phyloP scores from a whole-genome alignment of 345 rosid species.

The Noccaea bulbosa region DNA sequence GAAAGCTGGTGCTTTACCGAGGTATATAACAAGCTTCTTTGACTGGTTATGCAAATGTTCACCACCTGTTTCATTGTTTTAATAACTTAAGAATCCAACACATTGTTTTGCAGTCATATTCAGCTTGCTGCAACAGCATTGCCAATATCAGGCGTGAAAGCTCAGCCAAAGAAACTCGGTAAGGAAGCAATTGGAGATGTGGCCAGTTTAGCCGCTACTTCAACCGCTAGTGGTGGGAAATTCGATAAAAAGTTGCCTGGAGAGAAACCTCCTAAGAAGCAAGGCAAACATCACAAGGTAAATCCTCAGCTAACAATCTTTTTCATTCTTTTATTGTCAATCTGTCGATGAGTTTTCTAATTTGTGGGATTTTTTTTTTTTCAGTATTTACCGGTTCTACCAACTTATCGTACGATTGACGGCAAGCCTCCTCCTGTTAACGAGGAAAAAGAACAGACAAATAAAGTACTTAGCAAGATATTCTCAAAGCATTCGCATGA shows the following conservation, averaged over 20 bases:
- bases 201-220: slow-evolving; percentile 85
- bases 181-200: slow-evolving; percentile 79
- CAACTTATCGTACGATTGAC: slow-evolving; percentile 57
- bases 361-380: slow-evolving; percentile 21
- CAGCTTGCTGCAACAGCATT: slow-evolving; percentile 86
- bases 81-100: slow-evolving; percentile 10
- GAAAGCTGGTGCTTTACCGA: slow-evolving; percentile 87
- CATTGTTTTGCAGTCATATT: slow-evolving; percentile 63
- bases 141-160: slow-evolving; percentile 82
- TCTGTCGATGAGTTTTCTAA: background rate
- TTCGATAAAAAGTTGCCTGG: slow-evolving; percentile 87
- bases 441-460: slow-evolving; percentile 79
- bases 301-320: background rate
- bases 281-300: slow-evolving; percentile 91
- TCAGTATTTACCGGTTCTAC: slow-evolving; percentile 85
- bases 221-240: slow-evolving; percentile 97
- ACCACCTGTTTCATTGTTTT: slow-evolving; percentile 11
- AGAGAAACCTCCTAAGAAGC: slow-evolving; percentile 78
- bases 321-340: background rate
- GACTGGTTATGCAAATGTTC: background rate
- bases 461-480: slow-evolving; percentile 75
- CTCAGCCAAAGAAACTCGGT: slow-evolving; percentile 63
- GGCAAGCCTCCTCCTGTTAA: background rate
- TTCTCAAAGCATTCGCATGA: slow-evolving; percentile 87
- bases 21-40: slow-evolving; percentile 49